A percentile compares a stretch with the other conserved stretches of the same genome.
These are phyloP conservation scores for Eucommia ulmoides DNA, from an alignment of 257 asterid genomes.

Conservation along the genomic window DNA sequence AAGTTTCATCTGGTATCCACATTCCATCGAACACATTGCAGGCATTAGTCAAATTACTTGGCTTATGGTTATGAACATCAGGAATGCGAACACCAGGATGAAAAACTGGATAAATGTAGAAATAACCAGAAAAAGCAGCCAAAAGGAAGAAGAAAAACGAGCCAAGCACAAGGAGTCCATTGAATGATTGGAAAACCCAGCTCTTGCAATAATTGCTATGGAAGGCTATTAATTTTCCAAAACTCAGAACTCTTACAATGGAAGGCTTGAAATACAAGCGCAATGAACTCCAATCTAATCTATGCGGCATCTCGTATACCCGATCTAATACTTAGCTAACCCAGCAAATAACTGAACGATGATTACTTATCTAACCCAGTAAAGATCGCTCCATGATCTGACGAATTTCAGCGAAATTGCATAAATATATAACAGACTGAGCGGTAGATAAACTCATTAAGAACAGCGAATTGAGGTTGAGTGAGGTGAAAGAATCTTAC, in stretches of 20 bases:
- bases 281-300: constrained; percentile 17
- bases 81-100: constrained; percentile 21
- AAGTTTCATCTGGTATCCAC: constrained; percentile 70
- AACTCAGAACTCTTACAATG: constrained; percentile 20
- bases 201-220: constrained; percentile 31
- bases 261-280: constrained; percentile 30
- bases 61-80: background rate
- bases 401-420: background rate
- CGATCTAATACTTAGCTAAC: background rate
- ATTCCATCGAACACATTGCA: constrained; percentile 76
- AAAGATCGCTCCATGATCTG: background rate
- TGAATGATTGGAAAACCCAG: constrained; percentile 49
- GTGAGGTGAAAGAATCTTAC: background rate
- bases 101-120: constrained; percentile 33
- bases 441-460: background rate
- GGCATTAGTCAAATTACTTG: constrained; percentile 10
- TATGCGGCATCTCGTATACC: constrained; percentile 25
- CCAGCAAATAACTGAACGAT: background rate
- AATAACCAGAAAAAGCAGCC: constrained; percentile 57
- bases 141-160: constrained; percentile 47
- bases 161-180: constrained; percentile 42
- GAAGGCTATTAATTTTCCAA: no score
- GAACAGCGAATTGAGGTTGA: background rate
- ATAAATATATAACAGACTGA: background rate
- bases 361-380: background rate